phyloP scores from a whole-genome alignment of 2,329 filamentous ascomycete genomes.

The Simplicillium aogashimaense region DNA sequence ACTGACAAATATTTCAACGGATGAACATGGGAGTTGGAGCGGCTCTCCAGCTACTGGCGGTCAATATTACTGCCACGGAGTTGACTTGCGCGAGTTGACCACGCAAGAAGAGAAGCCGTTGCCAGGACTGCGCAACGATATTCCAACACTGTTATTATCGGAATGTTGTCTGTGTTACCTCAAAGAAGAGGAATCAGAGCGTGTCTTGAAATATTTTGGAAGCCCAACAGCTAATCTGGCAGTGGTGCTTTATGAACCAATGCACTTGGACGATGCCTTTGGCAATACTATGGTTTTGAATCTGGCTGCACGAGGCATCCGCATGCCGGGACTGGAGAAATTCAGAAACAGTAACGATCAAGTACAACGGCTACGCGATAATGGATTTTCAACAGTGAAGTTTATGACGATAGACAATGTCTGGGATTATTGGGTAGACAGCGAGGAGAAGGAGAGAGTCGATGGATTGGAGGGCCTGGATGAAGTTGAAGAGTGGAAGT shows the following conservation, averaged over 20 bases:
- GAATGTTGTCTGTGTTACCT: slow-evolving; percentile 96
- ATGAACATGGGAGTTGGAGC: slow-evolving; percentile 29
- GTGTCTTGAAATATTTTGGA: slow-evolving; percentile 57
- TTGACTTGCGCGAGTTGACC: slow-evolving; percentile 58
- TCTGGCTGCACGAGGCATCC: slow-evolving; percentile 69
- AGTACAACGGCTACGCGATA: slow-evolving; percentile 50
- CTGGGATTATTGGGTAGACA: slow-evolving; percentile 64
- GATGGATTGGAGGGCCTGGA: slow-evolving; percentile 78
- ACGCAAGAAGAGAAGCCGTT: slow-evolving; percentile 8
- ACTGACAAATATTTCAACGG: slow-evolving; percentile 21
- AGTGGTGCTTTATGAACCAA: slow-evolving; percentile 81
- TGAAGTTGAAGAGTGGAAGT: slow-evolving; percentile 87
- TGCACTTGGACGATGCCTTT: slow-evolving; percentile 75
- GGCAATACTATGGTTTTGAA: slow-evolving; percentile 90
- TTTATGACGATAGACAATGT: slow-evolving; percentile 44
- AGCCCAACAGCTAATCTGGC: slow-evolving; percentile 35
- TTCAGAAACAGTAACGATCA: slow-evolving; percentile 65
- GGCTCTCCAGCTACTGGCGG: slow-evolving; percentile 27
- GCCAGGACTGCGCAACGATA: slow-evolving; percentile 36
- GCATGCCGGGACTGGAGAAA: slow-evolving; percentile 68
- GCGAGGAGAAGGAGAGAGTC: slow-evolving; percentile 68
- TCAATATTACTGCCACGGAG: slow-evolving; percentile 47
- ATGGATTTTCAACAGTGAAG: slow-evolving; percentile 49
- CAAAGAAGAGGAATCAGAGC: slow-evolving; percentile 49
- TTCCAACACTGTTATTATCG: slow-evolving; percentile 80